Conservation (phyloP, 345 rosid genomes). For the Mangifera indica region DNA sequence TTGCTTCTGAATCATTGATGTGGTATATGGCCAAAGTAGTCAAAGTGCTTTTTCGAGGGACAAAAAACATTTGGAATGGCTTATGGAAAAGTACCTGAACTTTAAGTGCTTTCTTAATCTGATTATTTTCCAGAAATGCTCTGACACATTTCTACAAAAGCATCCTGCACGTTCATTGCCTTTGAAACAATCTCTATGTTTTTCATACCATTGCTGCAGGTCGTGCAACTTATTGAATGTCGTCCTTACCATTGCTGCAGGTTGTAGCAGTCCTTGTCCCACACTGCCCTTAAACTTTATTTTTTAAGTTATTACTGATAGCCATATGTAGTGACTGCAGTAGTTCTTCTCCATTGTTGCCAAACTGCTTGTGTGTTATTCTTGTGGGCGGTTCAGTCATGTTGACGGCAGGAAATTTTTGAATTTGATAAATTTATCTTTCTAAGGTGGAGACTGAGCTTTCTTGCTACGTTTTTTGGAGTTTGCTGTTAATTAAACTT, state of each 20-base stretch:
- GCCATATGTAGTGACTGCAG: not conserved
- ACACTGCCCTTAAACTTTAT: not conserved
- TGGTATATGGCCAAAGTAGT: not conserved
- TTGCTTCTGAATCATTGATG: not conserved
- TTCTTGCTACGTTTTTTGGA: not conserved
- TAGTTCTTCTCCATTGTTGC: not conserved
- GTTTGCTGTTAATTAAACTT: not conserved
- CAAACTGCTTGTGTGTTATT: not conserved
- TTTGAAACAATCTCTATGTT: not conserved
- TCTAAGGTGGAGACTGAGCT: not conserved
- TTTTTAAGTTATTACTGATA: not conserved
- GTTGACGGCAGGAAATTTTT: not conserved
- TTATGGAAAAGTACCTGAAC: too few species aligned
- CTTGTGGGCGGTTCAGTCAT: not conserved
- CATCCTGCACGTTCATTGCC: not conserved
- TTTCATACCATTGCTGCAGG: not conserved
- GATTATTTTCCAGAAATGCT: not conserved
- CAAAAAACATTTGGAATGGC: too few species aligned
- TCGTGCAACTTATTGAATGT: not conserved
- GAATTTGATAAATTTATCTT: not conserved
- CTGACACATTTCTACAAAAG: not conserved
- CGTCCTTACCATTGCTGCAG: not conserved
- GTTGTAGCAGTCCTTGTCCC: not conserved
- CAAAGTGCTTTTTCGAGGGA: not conserved
- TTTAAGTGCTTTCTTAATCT: not conserved